Evolutionary conservation across 768 basidiomycete species (phyloP).

Genomic region (Hypholoma sublateritium): DNA sequence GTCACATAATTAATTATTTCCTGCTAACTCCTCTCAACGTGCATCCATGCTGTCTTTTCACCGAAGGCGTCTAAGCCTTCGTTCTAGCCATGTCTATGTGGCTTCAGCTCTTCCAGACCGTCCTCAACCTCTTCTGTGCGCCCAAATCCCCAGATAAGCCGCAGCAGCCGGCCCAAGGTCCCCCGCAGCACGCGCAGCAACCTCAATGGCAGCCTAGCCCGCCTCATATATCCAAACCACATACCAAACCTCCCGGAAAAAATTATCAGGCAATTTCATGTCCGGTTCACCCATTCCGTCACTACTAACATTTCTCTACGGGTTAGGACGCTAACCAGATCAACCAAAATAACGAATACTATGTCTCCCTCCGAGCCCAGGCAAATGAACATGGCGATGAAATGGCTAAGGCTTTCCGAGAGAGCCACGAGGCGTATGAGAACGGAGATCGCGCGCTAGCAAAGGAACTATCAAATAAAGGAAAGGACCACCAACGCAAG

Average conservation of each 20-base stretch:
- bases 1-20: constrained; percentile 2
- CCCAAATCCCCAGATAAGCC: constrained; percentile 11
- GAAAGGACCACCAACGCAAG: constrained; percentile 72
- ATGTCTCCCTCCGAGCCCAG: constrained; percentile 65
- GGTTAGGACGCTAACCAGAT: constrained; percentile 52
- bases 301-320: not conserved
- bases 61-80: too few relatives aligned
- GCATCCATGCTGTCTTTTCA: too few relatives aligned
- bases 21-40: not conserved
- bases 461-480: constrained; percentile 78
- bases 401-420: constrained; percentile 71
- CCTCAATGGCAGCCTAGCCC: constrained; percentile 11
- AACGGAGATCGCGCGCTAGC: constrained; percentile 74
- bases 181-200: constrained; percentile 9
- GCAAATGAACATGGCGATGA: constrained; percentile 79
- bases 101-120: constrained; percentile 27
- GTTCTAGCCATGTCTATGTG: constrained; percentile 16
- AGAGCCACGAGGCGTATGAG: constrained; percentile 75
- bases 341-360: constrained; percentile 72
- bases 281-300: not conserved
- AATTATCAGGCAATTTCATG: not conserved
- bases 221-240: not conserved
- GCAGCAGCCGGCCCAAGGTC: constrained; percentile 8
- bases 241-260: not conserved
- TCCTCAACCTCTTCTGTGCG: constrained; percentile 30